Evolutionary conservation across 352 stramenopile species (phyloP).

Genomic region (Globisporangium viniferum): DNA sequence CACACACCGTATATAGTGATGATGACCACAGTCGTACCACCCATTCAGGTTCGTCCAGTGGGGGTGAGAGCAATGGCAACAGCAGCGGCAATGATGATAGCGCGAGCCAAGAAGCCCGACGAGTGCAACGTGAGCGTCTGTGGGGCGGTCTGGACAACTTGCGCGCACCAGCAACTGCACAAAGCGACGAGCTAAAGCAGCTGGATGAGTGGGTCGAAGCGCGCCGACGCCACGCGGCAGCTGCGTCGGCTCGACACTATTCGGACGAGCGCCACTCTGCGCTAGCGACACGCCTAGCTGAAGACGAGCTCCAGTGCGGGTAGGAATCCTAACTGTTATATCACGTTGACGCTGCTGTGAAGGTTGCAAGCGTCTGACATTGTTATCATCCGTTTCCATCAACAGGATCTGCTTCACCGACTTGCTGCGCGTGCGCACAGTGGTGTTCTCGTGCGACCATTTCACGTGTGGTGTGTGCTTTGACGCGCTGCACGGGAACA

Average conservation of each 20-base stretch:
- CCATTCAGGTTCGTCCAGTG: background rate
- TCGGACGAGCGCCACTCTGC: conserved; percentile 44
- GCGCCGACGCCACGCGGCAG: conserved; percentile 26
- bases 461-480: conserved; percentile 64
- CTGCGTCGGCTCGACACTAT: conserved; percentile 40
- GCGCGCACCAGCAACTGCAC: conserved; percentile 13
- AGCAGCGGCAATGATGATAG: conserved; percentile 4
- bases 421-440: conserved; percentile 43
- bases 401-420: conserved; percentile 67
- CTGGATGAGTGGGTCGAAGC: conserved; percentile 51
- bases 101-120: conserved; percentile 6
- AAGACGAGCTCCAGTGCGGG: conserved; percentile 68
- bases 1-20: conserved; percentile 1
- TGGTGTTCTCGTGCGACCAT: conserved; percentile 66
- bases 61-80: conserved; percentile 7
- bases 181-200: conserved; percentile 34
- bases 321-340: conserved; percentile 8
- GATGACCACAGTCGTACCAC: conserved; percentile 7
- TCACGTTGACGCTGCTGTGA: background rate
- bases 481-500: conserved; percentile 41
- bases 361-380: conserved; percentile 1
- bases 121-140: conserved; percentile 31
- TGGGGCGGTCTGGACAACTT: conserved; percentile 35
- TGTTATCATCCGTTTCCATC: background rate
- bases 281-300: conserved; percentile 45